Conservation (phyloP, 2,329 filamentous ascomycete species). For the Monosporascus cannonballus region DNA sequence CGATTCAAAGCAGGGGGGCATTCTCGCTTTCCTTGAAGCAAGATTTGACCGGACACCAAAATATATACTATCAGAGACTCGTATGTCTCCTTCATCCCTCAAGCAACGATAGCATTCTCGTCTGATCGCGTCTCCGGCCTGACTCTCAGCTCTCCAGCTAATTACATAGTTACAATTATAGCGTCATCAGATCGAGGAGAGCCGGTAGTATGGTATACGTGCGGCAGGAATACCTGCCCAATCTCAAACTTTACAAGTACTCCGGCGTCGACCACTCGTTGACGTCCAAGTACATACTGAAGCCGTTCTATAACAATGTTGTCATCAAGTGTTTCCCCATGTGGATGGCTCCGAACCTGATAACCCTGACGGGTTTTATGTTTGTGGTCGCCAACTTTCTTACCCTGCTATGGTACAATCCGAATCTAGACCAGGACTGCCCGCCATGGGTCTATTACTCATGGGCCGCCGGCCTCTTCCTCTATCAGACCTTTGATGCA, state of each 20-base stretch:
- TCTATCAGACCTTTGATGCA: slow-evolving; percentile 98
- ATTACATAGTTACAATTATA: not conserved
- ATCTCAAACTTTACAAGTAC: slow-evolving; percentile 94
- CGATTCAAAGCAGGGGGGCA: too few species aligned
- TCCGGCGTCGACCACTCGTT: slow-evolving; percentile 85
- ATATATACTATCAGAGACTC: too few species aligned
- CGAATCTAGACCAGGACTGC: slow-evolving; percentile 88
- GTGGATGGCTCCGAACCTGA: slow-evolving; percentile 85
- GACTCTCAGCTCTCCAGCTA: too few species aligned
- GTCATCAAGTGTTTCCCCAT: slow-evolving; percentile 94
- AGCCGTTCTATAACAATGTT: slow-evolving; percentile 94
- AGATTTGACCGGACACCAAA: too few species aligned
- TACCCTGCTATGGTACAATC: slow-evolving; percentile 92
- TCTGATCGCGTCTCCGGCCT: too few species aligned
- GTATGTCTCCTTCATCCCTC: too few species aligned
- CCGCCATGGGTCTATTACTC: slow-evolving; percentile 91
- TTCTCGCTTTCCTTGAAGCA: too few species aligned
- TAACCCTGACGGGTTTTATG: slow-evolving; percentile 83
- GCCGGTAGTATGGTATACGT: slow-evolving; percentile 77
- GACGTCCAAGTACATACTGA: slow-evolving; percentile 85
- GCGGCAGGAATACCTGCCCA: slow-evolving; percentile 80
- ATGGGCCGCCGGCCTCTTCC: slow-evolving; percentile 83
- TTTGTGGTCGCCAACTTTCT: slow-evolving; percentile 88
- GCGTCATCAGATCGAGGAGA: not conserved
- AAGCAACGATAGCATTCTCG: too few species aligned